Evolutionary conservation across 2,329 filamentous ascomycete species (phyloP), one percentile per base, ranked within the genome.

Genomic region (Exophiala aquamarina): DNA sequence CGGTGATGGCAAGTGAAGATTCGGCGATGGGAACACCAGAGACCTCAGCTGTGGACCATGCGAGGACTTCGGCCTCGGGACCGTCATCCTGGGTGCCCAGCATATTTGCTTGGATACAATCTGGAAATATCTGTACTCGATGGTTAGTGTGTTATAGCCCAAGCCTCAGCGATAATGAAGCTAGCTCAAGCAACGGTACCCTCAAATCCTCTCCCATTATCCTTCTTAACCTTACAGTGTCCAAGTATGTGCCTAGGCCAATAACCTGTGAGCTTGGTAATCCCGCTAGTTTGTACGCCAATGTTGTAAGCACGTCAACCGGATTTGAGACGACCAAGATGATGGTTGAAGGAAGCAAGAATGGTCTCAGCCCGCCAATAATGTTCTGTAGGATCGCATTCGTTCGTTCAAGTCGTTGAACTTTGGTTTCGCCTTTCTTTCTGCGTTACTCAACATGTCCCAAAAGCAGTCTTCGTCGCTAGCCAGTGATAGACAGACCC

Each of bases 371-470:
- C 20, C 65, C 64, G 3, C 65, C 61, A 34, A 79, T 66, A 14
- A 75, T 70, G 17, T 65, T 70, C 3, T 66, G 64, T 19, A 79
- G 59, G 32, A 78, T 74, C 23, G 66, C 66, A 14, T 73, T 55
- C 50, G 77, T 78, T 2, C 72, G 66, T 19, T 72, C 70, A 10
- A 76, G 63, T 1, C 74, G 67, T 21, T 72, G 67, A 5, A 73
- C 60, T 7, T 70, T 64, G 5, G 69, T 69, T 64, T 75, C 68
- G 4, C 71, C 72, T 68, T 41, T 59, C 74, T 70, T 57, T 72
- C 77, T 13, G 74, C 73, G 17, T 75, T 76, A 0, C 75, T 74
- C n/a, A n/a, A n/a, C n/a, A n/a, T 0, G 76, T 77, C 33, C 79
- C 71, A 36, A 79, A 67, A 18, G 21, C 68, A 17, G 66, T 67